Conservation (phyloP, 2,329 filamentous ascomycete species). For the Phyllachora maydis region DNA sequence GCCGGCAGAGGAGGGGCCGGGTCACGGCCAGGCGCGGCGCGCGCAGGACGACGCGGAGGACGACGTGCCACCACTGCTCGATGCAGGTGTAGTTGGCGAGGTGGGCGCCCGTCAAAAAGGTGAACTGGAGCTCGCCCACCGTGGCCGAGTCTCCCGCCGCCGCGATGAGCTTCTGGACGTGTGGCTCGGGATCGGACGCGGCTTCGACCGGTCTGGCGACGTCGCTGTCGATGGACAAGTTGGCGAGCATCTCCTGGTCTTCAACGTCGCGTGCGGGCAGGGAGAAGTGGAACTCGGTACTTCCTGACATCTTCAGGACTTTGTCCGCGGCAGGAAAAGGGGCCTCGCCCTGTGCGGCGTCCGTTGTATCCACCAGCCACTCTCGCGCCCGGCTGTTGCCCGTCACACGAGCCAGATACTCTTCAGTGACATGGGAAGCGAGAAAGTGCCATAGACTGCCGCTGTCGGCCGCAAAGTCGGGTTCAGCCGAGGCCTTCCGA, state of each 20-base stretch:
- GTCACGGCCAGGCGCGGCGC: conserved; percentile 21
- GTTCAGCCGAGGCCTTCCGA: conserved; percentile 4
- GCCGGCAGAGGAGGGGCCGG: conserved; percentile 20
- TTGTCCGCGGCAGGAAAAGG: conserved; percentile 7
- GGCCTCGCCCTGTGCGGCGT: conserved; percentile 20
- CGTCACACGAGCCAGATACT: conserved; percentile 24
- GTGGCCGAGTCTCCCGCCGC: conserved; percentile 19
- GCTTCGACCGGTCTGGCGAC: too few species aligned
- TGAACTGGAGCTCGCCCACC: conserved; percentile 38
- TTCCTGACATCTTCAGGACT: conserved; percentile 9
- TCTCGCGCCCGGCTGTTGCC: conserved; percentile 15
- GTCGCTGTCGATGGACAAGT: conserved; percentile 1
- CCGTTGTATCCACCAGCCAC: conserved; percentile 32
- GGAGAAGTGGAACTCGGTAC: conserved; percentile 20
- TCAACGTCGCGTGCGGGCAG: conserved; percentile 23
- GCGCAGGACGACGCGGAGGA: conserved; percentile 27
- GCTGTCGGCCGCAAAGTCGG: conserved; percentile 9
- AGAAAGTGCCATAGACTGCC: conserved; percentile 27
- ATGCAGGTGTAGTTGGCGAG: conserved; percentile 37
- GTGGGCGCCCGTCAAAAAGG: conserved; percentile 33
- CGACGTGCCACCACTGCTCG: conserved; percentile 39
- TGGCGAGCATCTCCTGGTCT: conserved; percentile 13
- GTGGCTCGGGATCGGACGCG: too few species aligned
- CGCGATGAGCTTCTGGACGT: too few species aligned
- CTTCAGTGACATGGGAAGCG: conserved; percentile 22